phyloP scores from a whole-genome alignment of 805 yeast species.

The Isabelozyma gotoi region DNA sequence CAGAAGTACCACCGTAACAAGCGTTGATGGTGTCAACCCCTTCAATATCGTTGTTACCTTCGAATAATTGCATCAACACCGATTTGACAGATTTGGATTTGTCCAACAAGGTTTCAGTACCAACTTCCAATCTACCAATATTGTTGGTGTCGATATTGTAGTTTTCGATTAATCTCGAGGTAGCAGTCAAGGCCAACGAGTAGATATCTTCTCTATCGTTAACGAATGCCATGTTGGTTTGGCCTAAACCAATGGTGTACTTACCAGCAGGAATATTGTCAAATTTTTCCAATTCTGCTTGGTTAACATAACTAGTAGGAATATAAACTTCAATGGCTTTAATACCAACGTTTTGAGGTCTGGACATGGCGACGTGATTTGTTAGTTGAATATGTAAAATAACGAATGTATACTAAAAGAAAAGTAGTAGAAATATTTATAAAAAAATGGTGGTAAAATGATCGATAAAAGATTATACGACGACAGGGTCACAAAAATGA shows the following conservation, averaged over 20 bases:
- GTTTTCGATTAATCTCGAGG: constrained; percentile 72
- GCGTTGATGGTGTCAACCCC: constrained; percentile 97
- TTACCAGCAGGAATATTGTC: constrained; percentile 92
- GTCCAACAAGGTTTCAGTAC: constrained; percentile 95
- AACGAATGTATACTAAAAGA: not conserved
- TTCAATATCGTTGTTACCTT: constrained; percentile 86
- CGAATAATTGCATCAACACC: constrained; percentile 90
- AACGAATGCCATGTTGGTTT: constrained; percentile 96
- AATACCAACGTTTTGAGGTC: constrained; percentile 80
- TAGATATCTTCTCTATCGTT: constrained; percentile 97
- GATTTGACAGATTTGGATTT: constrained; percentile 96
- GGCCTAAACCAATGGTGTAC: constrained; percentile 98
- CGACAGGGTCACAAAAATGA: not conserved
- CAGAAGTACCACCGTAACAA: constrained; percentile 97
- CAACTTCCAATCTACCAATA: constrained; percentile 95
- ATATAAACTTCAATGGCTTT: constrained; percentile 92
- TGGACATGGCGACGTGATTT: constrained; percentile 14
- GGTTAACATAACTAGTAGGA: constrained; percentile 73
- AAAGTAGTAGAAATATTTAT: not conserved
- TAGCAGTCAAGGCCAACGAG: constrained; percentile 89
- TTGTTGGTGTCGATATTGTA: constrained; percentile 76
- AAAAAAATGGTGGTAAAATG: not conserved
- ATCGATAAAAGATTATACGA: not conserved
- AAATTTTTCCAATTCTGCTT: constrained; percentile 78
- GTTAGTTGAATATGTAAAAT: not conserved